A percentile compares a stretch with the other conserved stretches of the same genome.
These are phyloP conservation scores for Nigrograna mackinnonii DNA, from an alignment of 2,329 filamentous ascomycete species.

Conservation along the genomic window DNA sequence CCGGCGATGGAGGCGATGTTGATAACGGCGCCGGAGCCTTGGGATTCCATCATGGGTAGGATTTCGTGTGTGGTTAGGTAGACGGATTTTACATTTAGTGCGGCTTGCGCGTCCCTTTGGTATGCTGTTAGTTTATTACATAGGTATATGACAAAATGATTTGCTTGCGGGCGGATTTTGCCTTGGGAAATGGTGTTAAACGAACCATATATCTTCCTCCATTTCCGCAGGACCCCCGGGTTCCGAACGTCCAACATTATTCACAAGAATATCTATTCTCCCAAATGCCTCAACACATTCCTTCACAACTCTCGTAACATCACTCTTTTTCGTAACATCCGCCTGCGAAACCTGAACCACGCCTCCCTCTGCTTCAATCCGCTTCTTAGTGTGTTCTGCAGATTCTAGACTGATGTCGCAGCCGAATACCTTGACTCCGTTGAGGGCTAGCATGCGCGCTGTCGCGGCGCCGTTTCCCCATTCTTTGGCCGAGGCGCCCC, in stretches of 20 bases:
- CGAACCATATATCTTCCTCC: neutral
- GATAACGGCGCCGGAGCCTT: neutral
- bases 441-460: slow-evolving; percentile 9
- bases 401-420: slow-evolving; percentile 8
- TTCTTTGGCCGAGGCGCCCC: no score
- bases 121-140: no score
- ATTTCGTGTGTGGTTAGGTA: neutral
- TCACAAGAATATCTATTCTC: neutral
- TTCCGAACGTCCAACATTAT: neutral
- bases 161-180: no score
- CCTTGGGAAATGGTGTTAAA: no score
- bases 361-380: neutral
- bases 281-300: neutral
- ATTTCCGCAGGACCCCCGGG: neutral
- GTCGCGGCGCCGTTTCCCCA: slow-evolving; percentile 14
- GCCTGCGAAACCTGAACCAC: neutral
- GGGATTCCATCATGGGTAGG: neutral
- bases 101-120: neutral
- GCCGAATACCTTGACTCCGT: slow-evolving; percentile 11
- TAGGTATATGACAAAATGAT: no score
- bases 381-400: neutral
- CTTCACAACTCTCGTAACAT: neutral
- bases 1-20: slow-evolving; percentile 40
- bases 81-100: neutral
- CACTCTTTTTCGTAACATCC: neutral